These are phyloP conservation scores for Kluyveromyces lactis DNA, from an alignment of 805 yeast species.

Conservation along the genomic window DNA sequence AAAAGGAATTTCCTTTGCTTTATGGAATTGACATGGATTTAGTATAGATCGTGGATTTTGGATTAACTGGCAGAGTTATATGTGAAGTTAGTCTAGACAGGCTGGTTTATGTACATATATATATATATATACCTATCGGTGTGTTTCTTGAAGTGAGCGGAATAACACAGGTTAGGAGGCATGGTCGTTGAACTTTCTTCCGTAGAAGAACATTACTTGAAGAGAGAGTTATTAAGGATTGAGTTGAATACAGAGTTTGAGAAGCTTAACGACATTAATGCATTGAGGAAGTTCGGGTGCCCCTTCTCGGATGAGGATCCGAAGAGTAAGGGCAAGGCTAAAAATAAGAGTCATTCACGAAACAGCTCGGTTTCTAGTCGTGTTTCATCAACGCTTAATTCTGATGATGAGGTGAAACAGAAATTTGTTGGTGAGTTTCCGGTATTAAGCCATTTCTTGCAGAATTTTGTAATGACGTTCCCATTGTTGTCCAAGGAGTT, in stretches of 20 bases:
- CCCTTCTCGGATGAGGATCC: constrained; percentile 58
- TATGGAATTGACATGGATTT: too few relatives aligned
- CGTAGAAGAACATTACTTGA: constrained; percentile 77
- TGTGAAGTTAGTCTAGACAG: too few relatives aligned
- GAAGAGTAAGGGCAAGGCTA: not conserved
- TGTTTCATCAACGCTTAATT: not conserved
- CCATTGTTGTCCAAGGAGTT: constrained; percentile 54
- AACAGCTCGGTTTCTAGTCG: not conserved
- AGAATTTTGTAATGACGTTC: constrained; percentile 53
- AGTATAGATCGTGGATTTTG: too few relatives aligned
- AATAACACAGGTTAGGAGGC: too few relatives aligned
- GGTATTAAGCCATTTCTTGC: constrained; percentile 55
- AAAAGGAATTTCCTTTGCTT: too few relatives aligned
- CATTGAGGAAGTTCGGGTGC: constrained; percentile 62
- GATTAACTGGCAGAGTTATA: too few relatives aligned
- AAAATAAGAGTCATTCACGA: too few relatives aligned
- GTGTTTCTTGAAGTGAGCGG: too few relatives aligned
- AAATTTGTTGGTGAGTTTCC: constrained; percentile 45
- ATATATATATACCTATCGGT: too few relatives aligned
- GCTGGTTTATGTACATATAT: too few relatives aligned
- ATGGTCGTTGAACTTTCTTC: constrained; percentile 25
- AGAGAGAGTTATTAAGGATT: constrained; percentile 64
- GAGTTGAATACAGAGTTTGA: constrained; percentile 58
- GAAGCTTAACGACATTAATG: constrained; percentile 47
- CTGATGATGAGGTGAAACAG: not conserved